Evolutionary conservation across 805 yeast species (phyloP), one percentile per base, ranked within the genome.

Genomic region (Candida chauliodis): DNA sequence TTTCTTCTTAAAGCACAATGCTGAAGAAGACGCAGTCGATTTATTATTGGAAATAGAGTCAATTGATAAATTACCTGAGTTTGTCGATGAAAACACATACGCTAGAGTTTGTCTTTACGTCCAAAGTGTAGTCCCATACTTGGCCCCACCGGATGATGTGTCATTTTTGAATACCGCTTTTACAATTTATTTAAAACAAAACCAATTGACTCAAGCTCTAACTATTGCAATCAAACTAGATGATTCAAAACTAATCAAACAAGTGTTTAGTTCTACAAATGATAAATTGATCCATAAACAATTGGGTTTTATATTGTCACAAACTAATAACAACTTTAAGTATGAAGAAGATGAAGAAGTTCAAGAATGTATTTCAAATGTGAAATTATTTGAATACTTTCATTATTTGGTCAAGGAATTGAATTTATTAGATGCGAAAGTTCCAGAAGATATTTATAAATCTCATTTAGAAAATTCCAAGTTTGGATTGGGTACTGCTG

Each of bases 1-100:
- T 26, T 84, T 81, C 53, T 91, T 93, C 66, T 73, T 93, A 49
- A 80, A 86, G 55, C 97, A 91, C 65, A 91, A 93, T 57, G 98
- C 96, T 29, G 99, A 93, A 63, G 96, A 96, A 15, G 99, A 93
- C 57, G 99, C 99, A 1, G 95, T 93, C 18, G 99, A 93, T 63
- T 69, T 93, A 49, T 72, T 93, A 46, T 71, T 89, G 42, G 99
- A 93, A 63, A 78, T 93, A 40, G 99, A 93, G 63, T 71, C 79
- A 38, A 84, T 93, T 49, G 95, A 86, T 52, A 78, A 81, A 55
- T 70, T 93, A 47, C 82, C 93, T 7, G 79, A 81, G 48, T 87
- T 76, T 57, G 95, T 90, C 37, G 98, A 93, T 58, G 81, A 80
- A 41, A 74, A 81, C 55, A 86, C 95, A 3, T 90, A 72, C 54